These are phyloP conservation scores for Prunus mongolica DNA, from an alignment of 306 rosid species.

Conservation along the genomic window DNA sequence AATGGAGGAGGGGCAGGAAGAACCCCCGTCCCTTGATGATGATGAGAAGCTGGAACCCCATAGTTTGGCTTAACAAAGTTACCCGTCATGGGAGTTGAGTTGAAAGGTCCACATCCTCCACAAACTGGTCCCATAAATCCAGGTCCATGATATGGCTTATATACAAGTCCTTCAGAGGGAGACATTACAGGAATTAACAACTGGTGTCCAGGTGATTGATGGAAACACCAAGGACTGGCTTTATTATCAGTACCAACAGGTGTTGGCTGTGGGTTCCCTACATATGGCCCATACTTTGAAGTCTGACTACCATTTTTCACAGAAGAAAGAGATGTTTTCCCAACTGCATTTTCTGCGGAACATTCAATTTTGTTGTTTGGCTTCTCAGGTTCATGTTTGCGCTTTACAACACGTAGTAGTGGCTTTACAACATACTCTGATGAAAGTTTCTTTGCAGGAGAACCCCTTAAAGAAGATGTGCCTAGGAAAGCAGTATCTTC, in stretches of 20 bases:
- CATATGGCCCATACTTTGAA: constrained; percentile 42
- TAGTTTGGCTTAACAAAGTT: constrained; percentile 53
- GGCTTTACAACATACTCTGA: constrained; percentile 26
- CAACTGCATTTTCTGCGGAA: constrained; percentile 90
- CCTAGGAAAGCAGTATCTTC: constrained; percentile 62
- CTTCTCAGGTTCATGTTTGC: constrained; percentile 56
- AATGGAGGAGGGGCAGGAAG: constrained; percentile 44
- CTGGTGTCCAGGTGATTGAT: constrained; percentile 74
- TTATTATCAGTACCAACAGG: constrained; percentile 43
- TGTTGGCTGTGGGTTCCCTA: constrained; percentile 46
- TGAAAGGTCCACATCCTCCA: constrained; percentile 70
- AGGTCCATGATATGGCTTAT: constrained; percentile 84
- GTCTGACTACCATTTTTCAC: constrained; percentile 52
- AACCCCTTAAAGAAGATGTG: constrained; percentile 47
- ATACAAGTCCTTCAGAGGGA: constrained; percentile 88
- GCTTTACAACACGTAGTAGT: constrained; percentile 38
- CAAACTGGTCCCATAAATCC: constrained; percentile 49
- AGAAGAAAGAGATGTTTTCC: constrained; percentile 55
- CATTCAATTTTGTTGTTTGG: constrained; percentile 57
- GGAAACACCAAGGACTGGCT: constrained; percentile 62
- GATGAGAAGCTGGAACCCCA: constrained; percentile 50
- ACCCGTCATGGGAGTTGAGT: constrained; percentile 42
- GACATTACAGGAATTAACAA: constrained; percentile 89
- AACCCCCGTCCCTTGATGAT: constrained; percentile 58
- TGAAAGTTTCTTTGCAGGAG: constrained; percentile 50